Percentiles rank a stretch among this genome's conserved stretches.
These are phyloP conservation scores for Aspergillus vadensis DNA, from an alignment of 2,329 filamentous ascomycete genomes.

Conservation along the genomic window DNA sequence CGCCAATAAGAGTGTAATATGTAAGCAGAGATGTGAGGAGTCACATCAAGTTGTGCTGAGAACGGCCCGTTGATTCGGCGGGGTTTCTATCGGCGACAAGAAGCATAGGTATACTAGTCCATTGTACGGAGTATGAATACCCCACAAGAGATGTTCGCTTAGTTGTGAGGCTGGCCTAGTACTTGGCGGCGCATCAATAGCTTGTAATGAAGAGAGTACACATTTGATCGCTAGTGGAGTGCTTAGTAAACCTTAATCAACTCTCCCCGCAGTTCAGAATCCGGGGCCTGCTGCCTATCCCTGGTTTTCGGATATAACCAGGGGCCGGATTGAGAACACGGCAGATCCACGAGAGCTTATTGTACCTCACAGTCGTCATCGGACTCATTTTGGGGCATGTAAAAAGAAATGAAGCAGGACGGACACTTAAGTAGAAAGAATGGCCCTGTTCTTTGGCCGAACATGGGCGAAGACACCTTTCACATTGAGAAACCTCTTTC, in stretches of 20 bases:
- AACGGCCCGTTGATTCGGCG: too few species aligned
- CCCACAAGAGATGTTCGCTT: too few species aligned
- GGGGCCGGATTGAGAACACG: not conserved
- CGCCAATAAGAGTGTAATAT: not conserved
- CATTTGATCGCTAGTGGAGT: not conserved
- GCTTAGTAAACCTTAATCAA: not conserved
- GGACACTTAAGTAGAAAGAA: not conserved
- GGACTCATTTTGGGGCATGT: not conserved
- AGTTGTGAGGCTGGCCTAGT: too few species aligned
- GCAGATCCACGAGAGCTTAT: not conserved
- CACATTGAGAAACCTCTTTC: not conserved
- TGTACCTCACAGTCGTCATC: not conserved
- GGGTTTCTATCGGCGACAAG: not conserved
- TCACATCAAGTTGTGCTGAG: not conserved
- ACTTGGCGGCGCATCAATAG: too few species aligned
- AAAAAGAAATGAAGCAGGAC: not conserved
- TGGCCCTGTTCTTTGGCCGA: not conserved
- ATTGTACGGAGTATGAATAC: not conserved
- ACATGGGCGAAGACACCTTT: not conserved
- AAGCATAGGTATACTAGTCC: not conserved
- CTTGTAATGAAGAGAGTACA: too few species aligned
- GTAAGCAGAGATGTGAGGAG: not conserved
- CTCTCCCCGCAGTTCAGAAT: not conserved
- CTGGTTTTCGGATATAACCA: not conserved
- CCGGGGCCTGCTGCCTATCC: not conserved